phyloP scores from a whole-genome alignment of 176 grass and related monocot species.

The Zoysia pacifica region DNA sequence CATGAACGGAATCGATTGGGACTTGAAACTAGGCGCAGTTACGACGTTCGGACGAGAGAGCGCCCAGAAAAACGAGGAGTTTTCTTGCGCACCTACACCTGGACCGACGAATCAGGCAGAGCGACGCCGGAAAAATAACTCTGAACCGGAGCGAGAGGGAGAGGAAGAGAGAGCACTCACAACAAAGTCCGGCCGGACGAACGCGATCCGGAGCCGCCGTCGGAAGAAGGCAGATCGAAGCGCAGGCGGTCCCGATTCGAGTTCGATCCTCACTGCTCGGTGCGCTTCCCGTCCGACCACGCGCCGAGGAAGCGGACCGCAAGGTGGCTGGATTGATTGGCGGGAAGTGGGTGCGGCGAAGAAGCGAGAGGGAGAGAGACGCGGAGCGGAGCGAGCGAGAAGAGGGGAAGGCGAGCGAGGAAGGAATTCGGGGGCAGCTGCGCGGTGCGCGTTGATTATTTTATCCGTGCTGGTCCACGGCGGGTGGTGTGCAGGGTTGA shows the following conservation, averaged over 20 bases:
- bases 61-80: not conserved
- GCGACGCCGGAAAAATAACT: no score
- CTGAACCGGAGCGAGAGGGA: not conserved
- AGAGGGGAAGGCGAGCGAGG: not conserved
- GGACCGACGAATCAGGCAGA: not conserved
- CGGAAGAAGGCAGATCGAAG: not conserved
- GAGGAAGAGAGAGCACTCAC: conserved; percentile 27
- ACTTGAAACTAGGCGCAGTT: not conserved
- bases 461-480: not conserved
- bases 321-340: not conserved
- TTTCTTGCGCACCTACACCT: not conserved
- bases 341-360: conserved; percentile 17
- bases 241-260: not conserved
- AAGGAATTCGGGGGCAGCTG: not conserved
- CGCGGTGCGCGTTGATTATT: conserved; percentile 44
- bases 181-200: not conserved
- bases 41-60: not conserved
- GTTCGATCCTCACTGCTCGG: no score
- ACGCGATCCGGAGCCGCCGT: not conserved
- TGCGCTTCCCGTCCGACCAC: not conserved
- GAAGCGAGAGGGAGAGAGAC: not conserved
- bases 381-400: not conserved
- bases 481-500: conserved; percentile 28
- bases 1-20: not conserved
- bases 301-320: conserved; percentile 3